Percentiles rank a stretch among this genome's conserved stretches.
These are phyloP conservation scores for Tephrocybe rancida DNA, from an alignment of 768 basidiomycete species.

Conservation along the genomic window DNA sequence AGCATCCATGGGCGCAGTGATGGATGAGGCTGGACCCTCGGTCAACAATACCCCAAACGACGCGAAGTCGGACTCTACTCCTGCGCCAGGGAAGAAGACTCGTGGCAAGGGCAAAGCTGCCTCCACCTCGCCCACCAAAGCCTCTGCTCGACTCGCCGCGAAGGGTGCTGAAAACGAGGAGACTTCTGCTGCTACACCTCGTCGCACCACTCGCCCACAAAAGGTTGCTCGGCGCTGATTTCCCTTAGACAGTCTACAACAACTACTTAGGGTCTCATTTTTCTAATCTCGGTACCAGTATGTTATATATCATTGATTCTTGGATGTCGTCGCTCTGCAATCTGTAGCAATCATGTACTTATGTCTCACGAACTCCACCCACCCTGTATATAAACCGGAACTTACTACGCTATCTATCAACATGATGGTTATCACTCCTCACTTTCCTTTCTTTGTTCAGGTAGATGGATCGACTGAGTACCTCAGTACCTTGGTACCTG, in stretches of 20 bases:
- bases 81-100: conserved; percentile 4
- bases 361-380: neutral
- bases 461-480: too few relatives aligned
- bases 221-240: conserved; percentile 27
- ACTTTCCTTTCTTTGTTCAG: neutral
- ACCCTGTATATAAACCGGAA: neutral
- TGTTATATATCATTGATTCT: conserved; percentile 4
- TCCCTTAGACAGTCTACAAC: neutral
- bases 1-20: conserved; percentile 12
- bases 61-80: neutral
- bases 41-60: conserved; percentile 5
- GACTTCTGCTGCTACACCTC: conserved; percentile 21
- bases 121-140: conserved; percentile 5
- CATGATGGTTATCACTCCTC: neutral
- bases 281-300: conserved; percentile 1
- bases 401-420: neutral
- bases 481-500: too few relatives aligned
- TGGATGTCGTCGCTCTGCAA: conserved; percentile 5
- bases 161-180: conserved; percentile 19
- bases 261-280: neutral
- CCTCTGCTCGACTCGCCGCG: conserved; percentile 7
- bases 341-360: neutral
- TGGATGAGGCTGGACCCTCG: conserved; percentile 11
- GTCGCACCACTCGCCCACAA: conserved; percentile 38
- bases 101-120: conserved; percentile 19